Evolutionary conservation across 345 rosid genomes (phyloP).

Genomic region (Salix arbutifolia): DNA sequence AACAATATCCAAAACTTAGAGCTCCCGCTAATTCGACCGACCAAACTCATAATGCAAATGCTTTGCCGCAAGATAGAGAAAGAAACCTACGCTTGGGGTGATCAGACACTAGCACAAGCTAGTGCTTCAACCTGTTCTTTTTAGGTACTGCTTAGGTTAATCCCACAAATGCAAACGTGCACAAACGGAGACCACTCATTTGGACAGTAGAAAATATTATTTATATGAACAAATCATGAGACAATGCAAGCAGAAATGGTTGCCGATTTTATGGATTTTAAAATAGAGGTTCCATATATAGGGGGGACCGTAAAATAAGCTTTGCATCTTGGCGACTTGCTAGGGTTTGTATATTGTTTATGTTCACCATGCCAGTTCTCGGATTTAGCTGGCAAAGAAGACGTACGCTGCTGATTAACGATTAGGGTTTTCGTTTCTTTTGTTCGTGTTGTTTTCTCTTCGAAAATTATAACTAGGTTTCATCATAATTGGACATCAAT

Average conservation of each 20-base stretch:
- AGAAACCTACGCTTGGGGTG: slow-evolving; percentile 5
- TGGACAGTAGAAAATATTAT: not conserved
- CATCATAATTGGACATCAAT: not conserved
- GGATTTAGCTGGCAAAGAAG: not conserved
- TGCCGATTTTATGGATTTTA: not conserved
- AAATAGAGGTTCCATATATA: not conserved
- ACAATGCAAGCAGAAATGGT: not conserved
- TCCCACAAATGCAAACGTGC: slow-evolving; percentile 13
- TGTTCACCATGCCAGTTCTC: not conserved
- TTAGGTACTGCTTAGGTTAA: not conserved
- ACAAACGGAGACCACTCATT: slow-evolving; percentile 8
- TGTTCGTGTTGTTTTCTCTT: not conserved
- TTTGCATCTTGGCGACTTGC: not conserved
- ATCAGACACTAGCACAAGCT: not conserved
- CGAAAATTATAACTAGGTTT: not conserved
- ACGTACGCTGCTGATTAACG: not conserved
- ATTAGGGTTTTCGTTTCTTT: not conserved
- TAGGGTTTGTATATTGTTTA: not conserved
- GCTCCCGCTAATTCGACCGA: not conserved
- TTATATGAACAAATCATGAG: not conserved
- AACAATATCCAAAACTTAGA: not conserved
- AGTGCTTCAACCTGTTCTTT: too few species aligned
- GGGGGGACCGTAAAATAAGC: not conserved
- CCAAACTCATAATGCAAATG: not conserved
- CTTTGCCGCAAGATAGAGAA: not conserved